Percentiles rank a stretch among this genome's conserved stretches.
These are phyloP conservation scores for Fusarium buxicola DNA, from an alignment of 2,329 filamentous ascomycete genomes.

Conservation along the genomic window DNA sequence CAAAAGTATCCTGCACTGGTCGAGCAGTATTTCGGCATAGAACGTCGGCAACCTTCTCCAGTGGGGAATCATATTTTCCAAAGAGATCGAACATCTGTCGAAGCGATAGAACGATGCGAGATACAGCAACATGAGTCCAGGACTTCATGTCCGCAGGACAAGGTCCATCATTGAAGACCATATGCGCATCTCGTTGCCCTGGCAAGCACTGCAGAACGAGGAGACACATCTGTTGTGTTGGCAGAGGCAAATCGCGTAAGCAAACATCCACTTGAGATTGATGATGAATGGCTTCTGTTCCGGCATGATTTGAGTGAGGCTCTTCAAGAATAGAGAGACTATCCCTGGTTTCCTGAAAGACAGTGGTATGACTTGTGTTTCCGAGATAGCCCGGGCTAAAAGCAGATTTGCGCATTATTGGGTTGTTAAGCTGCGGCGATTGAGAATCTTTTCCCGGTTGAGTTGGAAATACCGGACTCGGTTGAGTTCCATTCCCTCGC, in stretches of 20 bases:
- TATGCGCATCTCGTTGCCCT: slow-evolving; percentile 20
- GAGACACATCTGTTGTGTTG: slow-evolving; percentile 34
- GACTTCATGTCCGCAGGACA: slow-evolving; percentile 34
- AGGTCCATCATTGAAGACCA: slow-evolving; percentile 25
- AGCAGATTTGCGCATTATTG: slow-evolving; percentile 29
- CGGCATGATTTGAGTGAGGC: not conserved
- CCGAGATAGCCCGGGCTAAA: slow-evolving; percentile 55
- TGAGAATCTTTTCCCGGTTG: not conserved
- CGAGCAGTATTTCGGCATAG: slow-evolving; percentile 55
- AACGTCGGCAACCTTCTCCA: slow-evolving; percentile 52
- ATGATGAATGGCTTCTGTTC: not conserved
- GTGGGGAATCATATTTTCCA: slow-evolving; percentile 40
- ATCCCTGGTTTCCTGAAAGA: slow-evolving; percentile 56
- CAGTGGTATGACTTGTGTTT: slow-evolving; percentile 56
- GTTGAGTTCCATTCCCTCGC: slow-evolving; percentile 9
- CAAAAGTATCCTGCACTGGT: slow-evolving; percentile 51
- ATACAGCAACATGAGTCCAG: slow-evolving; percentile 50
- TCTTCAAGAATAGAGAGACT: slow-evolving; percentile 51
- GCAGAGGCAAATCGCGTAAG: slow-evolving; percentile 36
- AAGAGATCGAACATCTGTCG: slow-evolving; percentile 49
- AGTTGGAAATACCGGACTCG: not conserved
- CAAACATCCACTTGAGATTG: slow-evolving; percentile 9
- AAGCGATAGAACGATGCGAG: slow-evolving; percentile 50
- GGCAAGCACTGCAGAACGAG: slow-evolving; percentile 24
- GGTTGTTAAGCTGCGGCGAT: slow-evolving; percentile 14